Percentiles rank a stretch among this genome's conserved stretches.
phyloP scores from a whole-genome alignment of 805 yeast genomes.

The Saccharomycopsis fibuligera region DNA sequence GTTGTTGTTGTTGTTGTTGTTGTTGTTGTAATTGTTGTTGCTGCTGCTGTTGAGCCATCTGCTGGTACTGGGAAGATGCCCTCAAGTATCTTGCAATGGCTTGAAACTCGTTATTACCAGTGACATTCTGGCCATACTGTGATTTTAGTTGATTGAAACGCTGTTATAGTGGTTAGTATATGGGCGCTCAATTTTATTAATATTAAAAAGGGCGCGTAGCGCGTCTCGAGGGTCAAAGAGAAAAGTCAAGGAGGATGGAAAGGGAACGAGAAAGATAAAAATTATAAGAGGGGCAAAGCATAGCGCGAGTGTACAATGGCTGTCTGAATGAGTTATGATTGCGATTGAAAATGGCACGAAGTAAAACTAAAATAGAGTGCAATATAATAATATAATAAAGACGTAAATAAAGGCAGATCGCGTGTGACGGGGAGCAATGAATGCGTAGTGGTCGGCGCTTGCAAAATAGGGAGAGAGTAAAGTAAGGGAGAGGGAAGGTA shows the following conservation, averaged over 20 bases:
- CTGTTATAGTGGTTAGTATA: conserved; percentile 2
- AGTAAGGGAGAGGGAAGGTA: not conserved
- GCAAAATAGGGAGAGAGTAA: not conserved
- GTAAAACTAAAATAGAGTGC: too few species aligned
- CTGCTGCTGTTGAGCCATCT: conserved; percentile 9
- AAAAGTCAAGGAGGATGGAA: not conserved
- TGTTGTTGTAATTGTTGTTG: conserved; percentile 6
- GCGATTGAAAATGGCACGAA: too few species aligned
- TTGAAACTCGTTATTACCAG: conserved; percentile 14
- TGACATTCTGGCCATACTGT: conserved; percentile 15
- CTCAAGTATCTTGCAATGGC: conserved; percentile 10
- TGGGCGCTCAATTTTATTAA: not conserved
- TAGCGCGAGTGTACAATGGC: not conserved
- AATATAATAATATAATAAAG: too few species aligned
- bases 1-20: not conserved
- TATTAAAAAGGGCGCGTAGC: too few species aligned
- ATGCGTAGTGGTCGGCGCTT: too few species aligned
- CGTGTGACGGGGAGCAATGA: too few species aligned
- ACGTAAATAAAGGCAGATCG: too few species aligned
- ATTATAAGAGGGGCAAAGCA: not conserved
- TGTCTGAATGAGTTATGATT: not conserved
- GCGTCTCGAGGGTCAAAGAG: too few species aligned
- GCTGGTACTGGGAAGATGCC: conserved; percentile 12
- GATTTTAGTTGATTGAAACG: conserved; percentile 12
- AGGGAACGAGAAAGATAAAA: not conserved